phyloP scores from a whole-genome alignment of 108 stramenopile genomes.

The Fragilariopsis cylindrus region DNA sequence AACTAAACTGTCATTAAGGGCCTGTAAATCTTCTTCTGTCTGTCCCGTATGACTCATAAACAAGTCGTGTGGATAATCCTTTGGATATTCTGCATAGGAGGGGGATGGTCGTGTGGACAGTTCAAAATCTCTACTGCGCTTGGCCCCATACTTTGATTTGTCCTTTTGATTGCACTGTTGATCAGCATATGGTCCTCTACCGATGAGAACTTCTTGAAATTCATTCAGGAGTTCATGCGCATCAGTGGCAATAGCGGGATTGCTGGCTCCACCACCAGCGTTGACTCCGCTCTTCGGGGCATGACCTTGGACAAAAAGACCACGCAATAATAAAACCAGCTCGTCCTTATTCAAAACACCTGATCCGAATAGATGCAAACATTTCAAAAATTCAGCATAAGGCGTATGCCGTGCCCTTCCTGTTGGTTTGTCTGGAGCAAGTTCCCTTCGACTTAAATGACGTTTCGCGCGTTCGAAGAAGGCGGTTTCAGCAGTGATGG shows the following conservation, averaged over 20 bases:
- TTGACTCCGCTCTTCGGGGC: constrained; percentile 77
- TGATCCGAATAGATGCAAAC: constrained; percentile 82
- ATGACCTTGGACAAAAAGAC: constrained; percentile 87
- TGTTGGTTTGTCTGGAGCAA: constrained; percentile 76
- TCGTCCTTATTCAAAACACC: constrained; percentile 90
- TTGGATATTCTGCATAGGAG: constrained; percentile 69
- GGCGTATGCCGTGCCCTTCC: constrained; percentile 72
- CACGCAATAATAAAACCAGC: constrained; percentile 77
- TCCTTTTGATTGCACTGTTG: constrained; percentile 59
- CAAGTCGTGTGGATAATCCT: constrained; percentile 56
- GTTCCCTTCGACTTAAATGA: constrained; percentile 72
- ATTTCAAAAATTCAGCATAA: constrained; percentile 91
- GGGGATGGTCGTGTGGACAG: constrained; percentile 58
- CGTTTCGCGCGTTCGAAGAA: constrained; percentile 75
- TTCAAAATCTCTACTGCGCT: constrained; percentile 58
- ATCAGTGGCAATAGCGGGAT: constrained; percentile 49
- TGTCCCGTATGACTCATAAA: constrained; percentile 57
- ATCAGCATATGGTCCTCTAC: constrained; percentile 75
- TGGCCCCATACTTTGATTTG: constrained; percentile 71
- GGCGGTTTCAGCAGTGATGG: constrained; percentile 65
- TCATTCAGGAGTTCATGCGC: constrained; percentile 61
- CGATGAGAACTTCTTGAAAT: constrained; percentile 71
- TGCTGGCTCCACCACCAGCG: constrained; percentile 51
- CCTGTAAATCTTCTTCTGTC: constrained; percentile 44
- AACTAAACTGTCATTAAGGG: constrained; percentile 60